Evolutionary conservation across 192 early-diverging fungal genomes (phyloP).

Genomic region (Entomortierella lignicola): DNA sequence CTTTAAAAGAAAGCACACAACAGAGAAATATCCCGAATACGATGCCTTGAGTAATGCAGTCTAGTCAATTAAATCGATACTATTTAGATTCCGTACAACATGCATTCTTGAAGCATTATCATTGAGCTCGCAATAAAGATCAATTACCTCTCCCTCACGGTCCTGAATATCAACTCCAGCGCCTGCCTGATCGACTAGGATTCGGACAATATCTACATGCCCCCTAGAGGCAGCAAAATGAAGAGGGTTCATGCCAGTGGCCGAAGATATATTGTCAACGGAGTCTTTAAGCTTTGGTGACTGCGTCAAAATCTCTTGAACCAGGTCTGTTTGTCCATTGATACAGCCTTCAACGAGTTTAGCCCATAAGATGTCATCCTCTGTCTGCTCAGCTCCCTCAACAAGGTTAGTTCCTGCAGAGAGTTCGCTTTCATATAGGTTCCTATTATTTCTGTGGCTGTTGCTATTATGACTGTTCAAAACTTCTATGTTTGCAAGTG

Average conservation of each 20-base stretch:
- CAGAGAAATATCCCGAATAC: slow-evolving; percentile 68
- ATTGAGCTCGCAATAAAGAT: not conserved
- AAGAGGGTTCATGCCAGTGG: slow-evolving; percentile 69
- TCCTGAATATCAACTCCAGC: slow-evolving; percentile 72
- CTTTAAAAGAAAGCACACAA: slow-evolving; percentile 69
- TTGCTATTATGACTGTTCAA: not conserved
- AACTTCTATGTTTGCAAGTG: slow-evolving; percentile 6
- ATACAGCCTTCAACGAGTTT: slow-evolving; percentile 28
- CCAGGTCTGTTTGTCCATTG: slow-evolving; percentile 23
- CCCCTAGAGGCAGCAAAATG: slow-evolving; percentile 73
- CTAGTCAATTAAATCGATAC: slow-evolving; percentile 53
- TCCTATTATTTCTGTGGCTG: not conserved
- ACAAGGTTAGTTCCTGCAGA: slow-evolving; percentile 13
- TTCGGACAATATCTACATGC: slow-evolving; percentile 64
- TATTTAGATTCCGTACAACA: too few species aligned
- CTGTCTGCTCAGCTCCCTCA: slow-evolving; percentile 6
- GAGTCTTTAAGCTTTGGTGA: slow-evolving; percentile 56
- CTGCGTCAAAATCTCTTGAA: slow-evolving; percentile 54
- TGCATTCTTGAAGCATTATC: too few species aligned
- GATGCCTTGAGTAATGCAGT: slow-evolving; percentile 81
- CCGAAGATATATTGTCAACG: slow-evolving; percentile 59
- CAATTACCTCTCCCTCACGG: slow-evolving; percentile 72
- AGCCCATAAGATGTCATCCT: slow-evolving; percentile 26
- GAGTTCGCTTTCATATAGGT: slow-evolving; percentile 4
- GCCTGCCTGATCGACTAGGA: slow-evolving; percentile 66